Percentiles rank a stretch among this genome's conserved stretches.
These are phyloP conservation scores for Colletotrichum karsti DNA, from an alignment of 2,329 filamentous ascomycete genomes.

Conservation along the genomic window DNA sequence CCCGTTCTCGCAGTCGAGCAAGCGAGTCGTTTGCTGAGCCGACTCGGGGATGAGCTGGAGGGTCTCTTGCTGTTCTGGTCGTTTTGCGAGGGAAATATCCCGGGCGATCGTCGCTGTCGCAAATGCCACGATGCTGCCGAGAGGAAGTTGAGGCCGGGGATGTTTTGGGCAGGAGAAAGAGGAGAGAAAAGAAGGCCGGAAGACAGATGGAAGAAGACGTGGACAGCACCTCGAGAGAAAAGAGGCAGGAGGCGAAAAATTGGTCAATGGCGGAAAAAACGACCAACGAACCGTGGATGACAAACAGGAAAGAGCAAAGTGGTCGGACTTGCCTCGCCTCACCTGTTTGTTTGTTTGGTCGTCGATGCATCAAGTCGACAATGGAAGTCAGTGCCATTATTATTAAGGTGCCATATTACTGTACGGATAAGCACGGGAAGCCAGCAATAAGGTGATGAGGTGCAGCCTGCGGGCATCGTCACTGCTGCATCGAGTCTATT, in stretches of 20 bases:
- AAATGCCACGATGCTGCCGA: neutral
- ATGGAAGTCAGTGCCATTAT: neutral
- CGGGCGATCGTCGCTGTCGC: conserved; percentile 11
- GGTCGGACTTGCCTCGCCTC: conserved; percentile 2
- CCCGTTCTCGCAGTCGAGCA: conserved; percentile 15
- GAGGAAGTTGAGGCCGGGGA: neutral
- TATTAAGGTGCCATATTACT: neutral
- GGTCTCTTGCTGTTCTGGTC: conserved; percentile 13
- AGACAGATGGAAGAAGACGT: neutral
- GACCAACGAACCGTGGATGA: neutral
- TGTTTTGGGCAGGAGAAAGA: neutral
- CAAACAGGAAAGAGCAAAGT: neutral
- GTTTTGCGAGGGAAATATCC: conserved; percentile 3
- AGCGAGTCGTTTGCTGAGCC: conserved; percentile 6
- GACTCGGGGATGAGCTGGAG: conserved; percentile 7
- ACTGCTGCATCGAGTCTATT: neutral
- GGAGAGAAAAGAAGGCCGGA: neutral
- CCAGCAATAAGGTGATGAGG: neutral
- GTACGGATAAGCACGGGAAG: too few relatives aligned
- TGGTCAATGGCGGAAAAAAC: too few relatives aligned
- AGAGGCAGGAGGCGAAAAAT: neutral
- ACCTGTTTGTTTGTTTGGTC: neutral
- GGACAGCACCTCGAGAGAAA: too few relatives aligned
- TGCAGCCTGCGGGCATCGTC: neutral
- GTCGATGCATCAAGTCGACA: neutral